A percentile compares a stretch with the other conserved stretches of the same genome.
These are phyloP conservation scores for Camelina laxa DNA, from an alignment of 345 rosid genomes.

Conservation along the genomic window DNA sequence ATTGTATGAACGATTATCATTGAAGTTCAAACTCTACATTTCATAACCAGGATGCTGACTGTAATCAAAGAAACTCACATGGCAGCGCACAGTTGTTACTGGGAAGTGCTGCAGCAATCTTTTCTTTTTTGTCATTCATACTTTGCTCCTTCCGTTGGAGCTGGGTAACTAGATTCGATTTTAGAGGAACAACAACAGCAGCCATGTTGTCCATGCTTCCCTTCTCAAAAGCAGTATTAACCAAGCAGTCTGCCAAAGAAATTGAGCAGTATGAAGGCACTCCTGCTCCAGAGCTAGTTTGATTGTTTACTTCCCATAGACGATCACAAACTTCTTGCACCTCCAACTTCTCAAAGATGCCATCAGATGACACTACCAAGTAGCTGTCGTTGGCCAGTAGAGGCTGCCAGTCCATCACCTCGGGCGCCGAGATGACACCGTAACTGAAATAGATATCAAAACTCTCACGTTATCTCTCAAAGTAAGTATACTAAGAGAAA, in stretches of 20 bases:
- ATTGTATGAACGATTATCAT: constrained; percentile 10
- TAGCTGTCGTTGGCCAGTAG: constrained; percentile 73
- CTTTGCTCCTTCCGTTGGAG: constrained; percentile 48
- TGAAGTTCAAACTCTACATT: constrained; percentile 17
- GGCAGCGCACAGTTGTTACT: constrained; percentile 49
- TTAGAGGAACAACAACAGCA: constrained; percentile 76
- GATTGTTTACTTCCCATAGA: constrained; percentile 61
- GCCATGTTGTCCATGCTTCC: constrained; percentile 94
- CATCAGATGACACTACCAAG: constrained; percentile 95
- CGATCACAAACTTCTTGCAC: constrained; percentile 83
- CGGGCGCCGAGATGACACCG: constrained; percentile 91
- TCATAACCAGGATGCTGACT: constrained; percentile 3
- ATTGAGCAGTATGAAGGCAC: constrained; percentile 65
- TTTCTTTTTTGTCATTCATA: constrained; percentile 44
- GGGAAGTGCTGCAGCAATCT: constrained; percentile 43
- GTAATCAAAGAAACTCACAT: constrained; percentile 51
- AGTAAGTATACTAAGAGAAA: constrained; percentile 20
- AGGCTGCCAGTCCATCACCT: constrained; percentile 84
- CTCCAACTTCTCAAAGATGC: constrained; percentile 80
- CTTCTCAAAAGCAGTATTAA: constrained; percentile 66
- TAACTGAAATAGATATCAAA: constrained; percentile 50
- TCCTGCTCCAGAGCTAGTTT: constrained; percentile 49
- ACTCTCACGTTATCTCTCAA: constrained; percentile 15
- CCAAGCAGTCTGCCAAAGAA: constrained; percentile 85
- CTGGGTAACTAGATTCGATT: constrained; percentile 52